A percentile compares a stretch with the other conserved stretches of the same genome.
phyloP scores from a whole-genome alignment of 768 basidiomycete species.

The Phlebiopsis gigantea region DNA sequence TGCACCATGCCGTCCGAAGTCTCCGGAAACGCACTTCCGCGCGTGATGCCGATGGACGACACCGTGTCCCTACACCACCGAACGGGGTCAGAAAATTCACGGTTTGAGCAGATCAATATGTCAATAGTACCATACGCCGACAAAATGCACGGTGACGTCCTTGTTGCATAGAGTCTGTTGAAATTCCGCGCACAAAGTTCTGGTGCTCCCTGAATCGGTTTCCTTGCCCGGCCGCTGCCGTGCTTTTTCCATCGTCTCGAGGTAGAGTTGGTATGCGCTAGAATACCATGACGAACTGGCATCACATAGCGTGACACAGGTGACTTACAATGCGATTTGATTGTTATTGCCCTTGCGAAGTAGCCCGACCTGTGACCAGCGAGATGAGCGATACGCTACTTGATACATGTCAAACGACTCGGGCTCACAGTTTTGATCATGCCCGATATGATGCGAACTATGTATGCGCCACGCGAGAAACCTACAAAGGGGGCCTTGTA shows the following conservation, averaged over 20 bases:
- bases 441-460: not conserved
- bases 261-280: not conserved
- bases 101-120: too few species aligned
- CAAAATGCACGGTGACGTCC: not conserved
- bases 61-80: conserved; percentile 74
- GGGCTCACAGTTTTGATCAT: not conserved
- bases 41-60: conserved; percentile 54
- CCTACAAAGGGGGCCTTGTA: too few species aligned
- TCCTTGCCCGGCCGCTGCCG: too few species aligned
- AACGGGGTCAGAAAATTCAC: too few species aligned
- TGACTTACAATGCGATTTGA: not conserved
- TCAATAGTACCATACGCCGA: conserved; percentile 3
- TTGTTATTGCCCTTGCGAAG: not conserved
- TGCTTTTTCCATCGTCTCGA: not conserved
- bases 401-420: not conserved
- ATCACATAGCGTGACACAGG: too few species aligned
- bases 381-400: not conserved
- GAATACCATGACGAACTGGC: too few species aligned
- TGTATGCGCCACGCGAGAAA: conserved; percentile 2
- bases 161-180: not conserved
- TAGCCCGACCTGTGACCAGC: not conserved
- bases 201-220: too few species aligned
- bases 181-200: not conserved
- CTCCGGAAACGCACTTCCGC: conserved; percentile 6
- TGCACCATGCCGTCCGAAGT: conserved; percentile 17